Evolutionary conservation across 75 land plant genomes (phyloP).

Genomic region (Cryptomeria japonica): DNA sequence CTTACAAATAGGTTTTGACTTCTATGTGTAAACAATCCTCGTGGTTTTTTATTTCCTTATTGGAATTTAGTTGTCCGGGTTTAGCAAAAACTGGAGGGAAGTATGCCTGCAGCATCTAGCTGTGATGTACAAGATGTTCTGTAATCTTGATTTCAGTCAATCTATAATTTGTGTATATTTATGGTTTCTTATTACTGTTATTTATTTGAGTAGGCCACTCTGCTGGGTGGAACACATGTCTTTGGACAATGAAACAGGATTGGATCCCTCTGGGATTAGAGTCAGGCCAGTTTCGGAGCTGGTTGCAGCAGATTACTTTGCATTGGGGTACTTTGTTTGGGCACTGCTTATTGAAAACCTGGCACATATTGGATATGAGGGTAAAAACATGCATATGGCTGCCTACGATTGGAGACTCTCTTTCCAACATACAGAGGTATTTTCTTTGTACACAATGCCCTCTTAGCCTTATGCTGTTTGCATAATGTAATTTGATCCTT

Average conservation of each 20-base stretch:
- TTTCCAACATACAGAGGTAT: slow-evolving; percentile 97
- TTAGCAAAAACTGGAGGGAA: not conserved
- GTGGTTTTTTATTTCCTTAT: not conserved
- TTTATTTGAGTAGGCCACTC: slow-evolving; percentile 55
- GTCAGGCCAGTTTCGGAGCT: slow-evolving; percentile 88
- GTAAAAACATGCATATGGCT: slow-evolving; percentile 95
- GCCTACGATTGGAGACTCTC: slow-evolving; percentile 95
- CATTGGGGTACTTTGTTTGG: slow-evolving; percentile 95
- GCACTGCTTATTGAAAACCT: slow-evolving; percentile 91
- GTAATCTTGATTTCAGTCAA: not conserved
- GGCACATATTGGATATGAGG: slow-evolving; percentile 93
- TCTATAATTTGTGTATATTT: not conserved
- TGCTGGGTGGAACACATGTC: slow-evolving; percentile 98
- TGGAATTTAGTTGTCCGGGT: not conserved
- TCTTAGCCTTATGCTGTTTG: not conserved
- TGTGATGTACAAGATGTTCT: not conserved
- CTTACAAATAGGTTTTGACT: not conserved
- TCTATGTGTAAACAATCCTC: not conserved
- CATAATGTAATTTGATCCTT: not conserved
- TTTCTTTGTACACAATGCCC: not conserved
- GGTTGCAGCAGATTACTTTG: slow-evolving; percentile 97
- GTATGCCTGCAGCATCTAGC: not conserved
- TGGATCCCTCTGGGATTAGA: slow-evolving; percentile 85
- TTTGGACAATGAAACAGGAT: slow-evolving; percentile 86
- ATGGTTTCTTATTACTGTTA: not conserved